These are phyloP conservation scores for Trichoderma sp. DNA, from an alignment of 2,329 filamentous ascomycete genomes.

Conservation along the genomic window DNA sequence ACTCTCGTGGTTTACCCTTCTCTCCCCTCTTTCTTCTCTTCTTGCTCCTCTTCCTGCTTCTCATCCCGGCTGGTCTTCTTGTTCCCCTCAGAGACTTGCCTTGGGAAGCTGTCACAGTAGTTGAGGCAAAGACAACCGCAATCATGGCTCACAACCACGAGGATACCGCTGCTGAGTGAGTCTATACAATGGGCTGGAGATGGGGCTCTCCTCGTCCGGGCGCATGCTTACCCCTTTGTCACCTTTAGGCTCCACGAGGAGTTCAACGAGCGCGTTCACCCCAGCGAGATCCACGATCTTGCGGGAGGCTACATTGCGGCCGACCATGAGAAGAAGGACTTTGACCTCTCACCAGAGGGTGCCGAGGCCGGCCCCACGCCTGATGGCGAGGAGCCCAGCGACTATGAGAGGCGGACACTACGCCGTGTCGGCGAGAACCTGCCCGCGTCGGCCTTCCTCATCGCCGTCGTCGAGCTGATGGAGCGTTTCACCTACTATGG, in stretches of 20 bases:
- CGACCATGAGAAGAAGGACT: conserved; percentile 26
- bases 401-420: conserved; percentile 53
- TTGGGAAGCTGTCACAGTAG: conserved; percentile 13
- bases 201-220: background rate
- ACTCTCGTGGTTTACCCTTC: background rate
- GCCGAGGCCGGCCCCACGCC: conserved; percentile 39
- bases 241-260: conserved; percentile 24
- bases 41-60: conserved; percentile 14
- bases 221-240: conserved; percentile 1
- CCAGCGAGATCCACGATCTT: conserved; percentile 20
- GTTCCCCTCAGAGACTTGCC: conserved; percentile 13
- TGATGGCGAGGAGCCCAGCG: conserved; percentile 56
- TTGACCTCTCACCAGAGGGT: conserved; percentile 27
- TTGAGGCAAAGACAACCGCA: conserved; percentile 14
- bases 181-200: conserved; percentile 6
- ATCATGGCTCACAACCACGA: conserved; percentile 28
- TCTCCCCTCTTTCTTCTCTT: conserved; percentile 5
- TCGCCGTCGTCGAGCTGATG: conserved; percentile 57
- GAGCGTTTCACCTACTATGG: conserved; percentile 64
- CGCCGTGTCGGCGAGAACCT: conserved; percentile 58
- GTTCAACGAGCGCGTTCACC: conserved; percentile 25
- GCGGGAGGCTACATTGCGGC: conserved; percentile 26
- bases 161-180: conserved; percentile 27
- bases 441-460: conserved; percentile 58
- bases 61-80: conserved; percentile 10